Evolutionary conservation across 2,329 filamentous ascomycete genomes (phyloP).

Genomic region (Trichoderma harzianum): DNA sequence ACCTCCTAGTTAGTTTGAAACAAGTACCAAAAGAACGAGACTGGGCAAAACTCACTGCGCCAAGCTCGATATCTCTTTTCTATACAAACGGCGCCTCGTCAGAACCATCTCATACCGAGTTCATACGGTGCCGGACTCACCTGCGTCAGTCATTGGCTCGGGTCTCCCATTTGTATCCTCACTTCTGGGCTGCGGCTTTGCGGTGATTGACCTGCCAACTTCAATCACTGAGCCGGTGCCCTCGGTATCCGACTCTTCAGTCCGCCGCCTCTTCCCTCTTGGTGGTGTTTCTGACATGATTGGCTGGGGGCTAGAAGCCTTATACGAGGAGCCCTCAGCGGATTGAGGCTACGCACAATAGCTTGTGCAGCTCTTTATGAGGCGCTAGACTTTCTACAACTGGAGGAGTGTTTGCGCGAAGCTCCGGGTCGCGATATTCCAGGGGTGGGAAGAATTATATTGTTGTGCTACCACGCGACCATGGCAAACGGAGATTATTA

Average conservation of each 20-base stretch:
- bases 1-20: background rate
- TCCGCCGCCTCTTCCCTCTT: constrained; percentile 6
- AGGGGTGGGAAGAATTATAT: background rate
- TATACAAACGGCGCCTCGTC: background rate
- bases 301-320: background rate
- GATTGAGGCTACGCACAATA: background rate
- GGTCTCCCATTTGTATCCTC: background rate
- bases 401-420: background rate
- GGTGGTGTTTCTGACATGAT: background rate
- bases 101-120: background rate
- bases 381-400: background rate
- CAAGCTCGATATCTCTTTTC: constrained; percentile 13
- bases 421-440: background rate
- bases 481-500: background rate
- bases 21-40: background rate
- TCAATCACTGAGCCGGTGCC: background rate
- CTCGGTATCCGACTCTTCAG: constrained; percentile 3
- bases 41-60: constrained; percentile 3
- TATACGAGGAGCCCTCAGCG: background rate
- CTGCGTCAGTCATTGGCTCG: background rate
- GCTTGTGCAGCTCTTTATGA: background rate
- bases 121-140: background rate
- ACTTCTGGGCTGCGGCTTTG: background rate
- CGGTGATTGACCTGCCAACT: background rate
- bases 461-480: background rate